These are phyloP conservation scores for Penstemon newberryi DNA, from an alignment of 257 asterid species.

Conservation along the genomic window DNA sequence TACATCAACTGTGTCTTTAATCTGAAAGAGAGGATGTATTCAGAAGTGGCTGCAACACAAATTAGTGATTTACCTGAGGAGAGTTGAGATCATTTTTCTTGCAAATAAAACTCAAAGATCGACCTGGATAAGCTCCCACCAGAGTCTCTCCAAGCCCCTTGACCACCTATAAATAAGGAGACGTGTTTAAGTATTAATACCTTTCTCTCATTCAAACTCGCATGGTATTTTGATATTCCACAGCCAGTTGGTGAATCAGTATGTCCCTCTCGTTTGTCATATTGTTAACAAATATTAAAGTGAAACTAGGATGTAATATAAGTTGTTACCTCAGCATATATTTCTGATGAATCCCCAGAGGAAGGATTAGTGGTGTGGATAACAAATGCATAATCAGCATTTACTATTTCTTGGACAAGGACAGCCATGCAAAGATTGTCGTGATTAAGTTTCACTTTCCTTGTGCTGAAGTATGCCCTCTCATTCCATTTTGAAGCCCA, in stretches of 20 bases:
- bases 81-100: conserved; percentile 77
- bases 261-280: background rate
- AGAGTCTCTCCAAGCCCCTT: conserved; percentile 99
- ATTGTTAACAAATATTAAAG: background rate
- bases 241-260: background rate
- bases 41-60: conserved; percentile 23
- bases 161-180: conserved; percentile 64
- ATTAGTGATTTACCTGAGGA: conserved; percentile 55
- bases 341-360: conserved; percentile 87
- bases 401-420: conserved; percentile 94
- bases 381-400: conserved; percentile 98
- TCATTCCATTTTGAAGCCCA: conserved; percentile 99
- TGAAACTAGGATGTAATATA: conserved; percentile 17
- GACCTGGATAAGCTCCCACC: conserved; percentile 99
- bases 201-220: conserved; percentile 2
- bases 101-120: conserved; percentile 95
- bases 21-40: background rate
- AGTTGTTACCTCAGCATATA: conserved; percentile 80
- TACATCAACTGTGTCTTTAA: background rate
- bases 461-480: conserved; percentile 97
- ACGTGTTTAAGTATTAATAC: conserved; percentile 3
- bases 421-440: conserved; percentile 98
- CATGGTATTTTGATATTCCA: background rate
- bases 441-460: conserved; percentile 92
- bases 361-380: conserved; percentile 98